These are phyloP conservation scores for Cordyceps cicadae DNA, from an alignment of 2,329 filamentous ascomycete genomes.

Conservation along the genomic window DNA sequence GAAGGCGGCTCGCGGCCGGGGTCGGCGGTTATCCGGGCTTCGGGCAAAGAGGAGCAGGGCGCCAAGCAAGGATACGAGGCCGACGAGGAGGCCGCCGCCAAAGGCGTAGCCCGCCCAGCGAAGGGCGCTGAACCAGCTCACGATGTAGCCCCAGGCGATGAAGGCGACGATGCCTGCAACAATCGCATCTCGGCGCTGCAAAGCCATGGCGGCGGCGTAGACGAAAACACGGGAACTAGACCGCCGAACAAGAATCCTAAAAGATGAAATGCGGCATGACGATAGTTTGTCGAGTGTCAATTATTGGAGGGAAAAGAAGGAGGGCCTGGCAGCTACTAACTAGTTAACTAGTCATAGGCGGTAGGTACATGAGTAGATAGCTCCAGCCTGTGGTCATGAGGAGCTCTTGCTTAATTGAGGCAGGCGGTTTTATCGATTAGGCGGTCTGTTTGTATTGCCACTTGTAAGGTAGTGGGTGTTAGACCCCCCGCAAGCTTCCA, in stretches of 20 bases:
- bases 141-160: slow-evolving; percentile 79
- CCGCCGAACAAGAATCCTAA: background rate
- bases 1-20: slow-evolving; percentile 38
- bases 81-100: slow-evolving; percentile 54
- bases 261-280: background rate
- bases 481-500: too few relatives aligned
- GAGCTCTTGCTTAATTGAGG: background rate
- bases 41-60: slow-evolving; percentile 49
- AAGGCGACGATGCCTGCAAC: slow-evolving; percentile 62
- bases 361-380: background rate
- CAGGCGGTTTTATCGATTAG: background rate
- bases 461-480: background rate
- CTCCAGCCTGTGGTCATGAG: background rate
- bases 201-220: slow-evolving; percentile 47
- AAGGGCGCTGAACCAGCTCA: slow-evolving; percentile 73
- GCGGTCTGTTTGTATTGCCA: slow-evolving; percentile 1
- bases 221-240: background rate
- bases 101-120: slow-evolving; percentile 85
- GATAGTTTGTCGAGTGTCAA: background rate
- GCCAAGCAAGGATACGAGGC: slow-evolving; percentile 37
- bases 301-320: background rate
- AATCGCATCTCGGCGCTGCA: slow-evolving; percentile 65
- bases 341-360: too few relatives aligned
- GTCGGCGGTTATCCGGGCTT: slow-evolving; percentile 32
- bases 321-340: background rate